Base-by-base conservation (phyloP, 2,329 filamentous ascomycete species). In the Ascochyta pisi region DNA sequence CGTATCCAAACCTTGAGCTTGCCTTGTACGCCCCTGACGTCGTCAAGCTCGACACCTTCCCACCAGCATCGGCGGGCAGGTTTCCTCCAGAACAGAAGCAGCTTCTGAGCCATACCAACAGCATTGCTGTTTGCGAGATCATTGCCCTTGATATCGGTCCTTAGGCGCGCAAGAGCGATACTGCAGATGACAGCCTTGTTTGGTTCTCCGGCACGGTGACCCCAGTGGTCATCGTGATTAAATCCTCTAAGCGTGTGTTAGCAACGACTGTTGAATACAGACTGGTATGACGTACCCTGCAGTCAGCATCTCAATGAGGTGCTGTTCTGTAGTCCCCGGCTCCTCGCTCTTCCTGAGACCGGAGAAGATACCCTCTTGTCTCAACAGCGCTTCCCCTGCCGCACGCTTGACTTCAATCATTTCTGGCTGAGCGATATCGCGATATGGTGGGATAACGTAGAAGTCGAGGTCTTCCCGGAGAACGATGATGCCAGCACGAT, bases 141-240 rank as follows among this genome's bases (percentile, higher is more conserved):
- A 66, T 93, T 91, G 50, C 92, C 84, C 60, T 82, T 88, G 69
- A 96, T 92, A 68, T 98, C 95, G 57, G 92, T 98, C 50, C 95
- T 89, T 65, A 99, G 84, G 64, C 95, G 89, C 33, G 95, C 95
- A 53, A 99, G 85, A 10, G 94, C 95, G 62, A 99, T 86, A 77
- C 92, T 96, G 83, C 95, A 99, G 67, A 99, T 95, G 57, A 99
- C 95, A 19, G 95, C 95, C 81, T 99, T 99, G 81, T 96, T 96
- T 12, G 95, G 95, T 77, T 99, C 95, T 53, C 92, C 91, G n/a
- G 95, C 94, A 56, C 95, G 90, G 76, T 99, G 94, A 31, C 95
- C 95, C 95, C 95, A 99, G 61, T 81, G 84, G 74, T 99, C 95
- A 62, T 97, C 91, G 70, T 96, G 91, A 74, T 98, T 93, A 80